Conservation (phyloP, 495 filamentous ascomycete species). For the Tuber umbilicatum region DNA sequence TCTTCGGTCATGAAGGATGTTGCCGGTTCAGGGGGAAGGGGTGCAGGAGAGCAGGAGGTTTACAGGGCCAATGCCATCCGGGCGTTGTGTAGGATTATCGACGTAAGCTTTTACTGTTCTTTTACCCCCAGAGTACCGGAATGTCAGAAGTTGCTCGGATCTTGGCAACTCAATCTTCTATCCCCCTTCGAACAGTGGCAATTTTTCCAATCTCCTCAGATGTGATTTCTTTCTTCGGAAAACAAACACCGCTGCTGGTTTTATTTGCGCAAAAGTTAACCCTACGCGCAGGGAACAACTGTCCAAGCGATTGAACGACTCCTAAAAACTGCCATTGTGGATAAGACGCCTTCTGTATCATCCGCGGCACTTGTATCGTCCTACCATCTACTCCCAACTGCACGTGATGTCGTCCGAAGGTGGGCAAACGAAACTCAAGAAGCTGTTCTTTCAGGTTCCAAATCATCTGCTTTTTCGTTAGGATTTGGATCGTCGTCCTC, state of each 20-base stretch:
- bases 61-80: slow-evolving; percentile 97
- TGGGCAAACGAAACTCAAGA: slow-evolving; percentile 99
- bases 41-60: slow-evolving; percentile 87
- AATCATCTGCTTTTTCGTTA: slow-evolving; percentile 77
- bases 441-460: slow-evolving; percentile 82
- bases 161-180: neutral
- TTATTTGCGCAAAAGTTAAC: neutral
- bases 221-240: neutral
- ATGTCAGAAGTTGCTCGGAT: neutral
- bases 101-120: slow-evolving; percentile 54
- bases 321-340: slow-evolving; percentile 98
- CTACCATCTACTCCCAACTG: slow-evolving; percentile 95
- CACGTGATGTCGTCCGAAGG: slow-evolving; percentile 87
- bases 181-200: neutral
- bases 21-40: slow-evolving; percentile 43
- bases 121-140: neutral
- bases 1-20: slow-evolving; percentile 99
- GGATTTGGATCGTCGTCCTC: slow-evolving; percentile 66
- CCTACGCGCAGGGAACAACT: slow-evolving; percentile 64
- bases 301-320: slow-evolving; percentile 96
- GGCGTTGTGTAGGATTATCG: slow-evolving; percentile 92
- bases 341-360: slow-evolving; percentile 96
- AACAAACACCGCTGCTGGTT: neutral
- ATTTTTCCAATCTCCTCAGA: neutral
- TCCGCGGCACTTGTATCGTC: slow-evolving; percentile 95